phyloP scores from a whole-genome alignment of 495 filamentous ascomycete genomes.

The Penicillium simplicissimum region DNA sequence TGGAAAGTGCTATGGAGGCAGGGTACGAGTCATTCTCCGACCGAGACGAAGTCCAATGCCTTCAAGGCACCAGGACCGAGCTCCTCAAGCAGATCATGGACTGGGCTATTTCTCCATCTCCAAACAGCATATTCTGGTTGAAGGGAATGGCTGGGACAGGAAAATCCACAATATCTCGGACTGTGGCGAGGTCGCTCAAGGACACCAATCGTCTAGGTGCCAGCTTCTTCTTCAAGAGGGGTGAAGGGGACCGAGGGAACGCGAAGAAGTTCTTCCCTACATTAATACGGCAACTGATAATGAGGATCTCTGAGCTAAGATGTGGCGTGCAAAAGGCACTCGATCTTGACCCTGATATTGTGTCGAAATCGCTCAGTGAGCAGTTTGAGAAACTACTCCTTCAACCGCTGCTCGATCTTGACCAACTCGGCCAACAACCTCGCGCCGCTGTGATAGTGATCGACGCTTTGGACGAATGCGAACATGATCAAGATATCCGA shows the following conservation, averaged over 20 bases:
- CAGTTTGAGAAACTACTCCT: conserved; percentile 54
- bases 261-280: conserved; percentile 44
- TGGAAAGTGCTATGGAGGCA: no score
- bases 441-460: conserved; percentile 48
- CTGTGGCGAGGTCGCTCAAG: conserved; percentile 19
- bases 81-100: no score
- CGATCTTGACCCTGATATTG: conserved; percentile 32
- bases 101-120: no score
- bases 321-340: conserved; percentile 36
- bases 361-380: conserved; percentile 35
- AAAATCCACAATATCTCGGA: conserved; percentile 41
- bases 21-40: no score
- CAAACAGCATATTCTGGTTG: conserved; percentile 48
- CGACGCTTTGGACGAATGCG: conserved; percentile 56
- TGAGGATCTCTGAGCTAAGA: conserved; percentile 25
- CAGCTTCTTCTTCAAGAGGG: conserved; percentile 55
- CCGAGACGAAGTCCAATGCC: no score
- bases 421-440: conserved; percentile 2
- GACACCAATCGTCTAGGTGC: conserved; percentile 20
- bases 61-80: no score
- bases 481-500: conserved; percentile 35
- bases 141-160: conserved; percentile 38
- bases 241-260: conserved; percentile 41
- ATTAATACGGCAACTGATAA: conserved; percentile 42
- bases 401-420: conserved; percentile 30